Evolutionary conservation across 768 basidiomycete genomes (phyloP).

Genomic region (Mrakia frigida): DNA sequence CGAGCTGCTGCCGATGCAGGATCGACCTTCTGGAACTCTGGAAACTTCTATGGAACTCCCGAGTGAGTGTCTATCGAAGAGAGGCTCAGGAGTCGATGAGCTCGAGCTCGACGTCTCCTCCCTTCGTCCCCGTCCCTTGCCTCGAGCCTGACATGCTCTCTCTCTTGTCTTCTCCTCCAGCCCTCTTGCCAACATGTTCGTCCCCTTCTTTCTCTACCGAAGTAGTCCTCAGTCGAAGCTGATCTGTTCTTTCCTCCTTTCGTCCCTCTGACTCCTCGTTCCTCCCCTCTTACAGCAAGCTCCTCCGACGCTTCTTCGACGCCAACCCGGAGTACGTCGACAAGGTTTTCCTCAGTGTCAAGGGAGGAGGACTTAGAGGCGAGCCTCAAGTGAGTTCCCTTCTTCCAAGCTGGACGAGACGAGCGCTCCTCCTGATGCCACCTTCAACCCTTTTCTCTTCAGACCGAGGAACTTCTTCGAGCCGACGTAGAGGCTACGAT

Average conservation of each 20-base stretch:
- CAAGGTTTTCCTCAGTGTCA: conserved; percentile 52
- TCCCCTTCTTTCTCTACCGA: not conserved
- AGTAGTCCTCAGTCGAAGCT: not conserved
- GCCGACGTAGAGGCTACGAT: conserved; percentile 52
- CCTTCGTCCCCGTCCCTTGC: conserved; percentile 7
- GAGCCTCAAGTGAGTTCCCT: not conserved
- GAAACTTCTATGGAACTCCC: conserved; percentile 56
- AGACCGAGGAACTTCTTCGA: conserved; percentile 46
- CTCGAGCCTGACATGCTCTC: not conserved
- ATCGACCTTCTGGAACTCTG: conserved; percentile 44
- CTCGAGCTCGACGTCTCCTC: not conserved
- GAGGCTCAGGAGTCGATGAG: not conserved
- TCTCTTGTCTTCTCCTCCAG: not conserved
- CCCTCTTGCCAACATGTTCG: conserved; percentile 48
- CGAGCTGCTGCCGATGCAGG: conserved; percentile 47
- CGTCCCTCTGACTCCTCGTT: not conserved
- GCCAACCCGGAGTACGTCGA: conserved; percentile 48
- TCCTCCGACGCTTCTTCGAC: conserved; percentile 53
- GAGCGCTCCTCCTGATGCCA: too few relatives aligned
- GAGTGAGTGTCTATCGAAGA: conserved; percentile 32
- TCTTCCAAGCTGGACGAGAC: not conserved
- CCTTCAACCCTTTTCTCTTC: not conserved
- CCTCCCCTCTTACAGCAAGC: conserved; percentile 35
- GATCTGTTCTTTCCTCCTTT: not conserved
- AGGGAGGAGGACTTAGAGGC: conserved; percentile 44